phyloP scores from a whole-genome alignment of 192 early-diverging fungal genomes.

The Linderina pennispora region DNA sequence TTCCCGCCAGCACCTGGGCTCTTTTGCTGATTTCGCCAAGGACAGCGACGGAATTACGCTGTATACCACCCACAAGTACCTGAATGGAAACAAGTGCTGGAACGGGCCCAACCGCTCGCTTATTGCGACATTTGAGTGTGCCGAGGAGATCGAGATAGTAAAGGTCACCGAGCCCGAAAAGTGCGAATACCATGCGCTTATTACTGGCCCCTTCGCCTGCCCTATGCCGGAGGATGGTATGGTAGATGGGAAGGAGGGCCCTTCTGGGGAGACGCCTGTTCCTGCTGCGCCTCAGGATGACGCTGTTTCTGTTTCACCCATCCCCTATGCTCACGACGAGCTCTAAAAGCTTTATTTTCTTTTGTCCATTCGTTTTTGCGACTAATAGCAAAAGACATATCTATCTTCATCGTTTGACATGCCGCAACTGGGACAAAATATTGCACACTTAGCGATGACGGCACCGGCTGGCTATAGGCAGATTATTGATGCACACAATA shows the following conservation, averaged over 20 bases:
- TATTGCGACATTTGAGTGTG: slow-evolving; percentile 70
- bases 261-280: background rate
- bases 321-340: background rate
- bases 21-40: slow-evolving; percentile 43
- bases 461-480: too few relatives aligned
- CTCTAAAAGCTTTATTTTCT: too few relatives aligned
- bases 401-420: too few relatives aligned
- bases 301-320: background rate
- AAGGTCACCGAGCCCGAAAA: slow-evolving; percentile 83
- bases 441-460: too few relatives aligned
- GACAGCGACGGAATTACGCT: background rate
- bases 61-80: slow-evolving; percentile 53
- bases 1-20: slow-evolving; percentile 53
- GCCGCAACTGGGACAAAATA: too few relatives aligned
- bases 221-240: background rate
- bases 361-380: too few relatives aligned
- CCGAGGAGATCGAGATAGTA: slow-evolving; percentile 56
- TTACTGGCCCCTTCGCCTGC: slow-evolving; percentile 82
- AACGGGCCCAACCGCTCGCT: slow-evolving; percentile 86
- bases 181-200: slow-evolving; percentile 81
- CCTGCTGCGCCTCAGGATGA: background rate
- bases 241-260: background rate
- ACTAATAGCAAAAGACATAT: too few relatives aligned
- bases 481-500: too few relatives aligned
- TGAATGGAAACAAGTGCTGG: slow-evolving; percentile 84